A percentile compares a stretch with the other conserved stretches of the same genome.
These are phyloP conservation scores for Mycogone perniciosa DNA, from an alignment of 2,329 filamentous ascomycete species.

Conservation along the genomic window DNA sequence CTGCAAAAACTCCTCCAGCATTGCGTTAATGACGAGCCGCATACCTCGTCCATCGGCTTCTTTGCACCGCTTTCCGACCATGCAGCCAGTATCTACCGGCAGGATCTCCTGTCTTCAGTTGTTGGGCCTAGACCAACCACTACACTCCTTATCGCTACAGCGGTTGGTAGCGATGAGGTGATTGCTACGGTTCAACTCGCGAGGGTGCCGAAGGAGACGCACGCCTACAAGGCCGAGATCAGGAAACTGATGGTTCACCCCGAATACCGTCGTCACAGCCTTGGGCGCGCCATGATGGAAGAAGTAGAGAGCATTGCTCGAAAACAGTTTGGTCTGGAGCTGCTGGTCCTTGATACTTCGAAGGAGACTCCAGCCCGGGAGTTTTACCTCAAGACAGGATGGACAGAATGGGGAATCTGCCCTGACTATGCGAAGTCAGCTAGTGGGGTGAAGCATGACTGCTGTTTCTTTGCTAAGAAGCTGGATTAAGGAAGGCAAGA, in stretches of 20 bases:
- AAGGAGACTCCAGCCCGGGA: conserved; percentile 19
- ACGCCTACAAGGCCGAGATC: conserved; percentile 22
- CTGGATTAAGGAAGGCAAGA: background rate
- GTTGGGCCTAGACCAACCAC: background rate
- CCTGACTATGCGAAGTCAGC: conserved; percentile 20
- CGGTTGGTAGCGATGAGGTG: conserved; percentile 7
- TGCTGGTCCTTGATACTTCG: conserved; percentile 23
- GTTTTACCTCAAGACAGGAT: conserved; percentile 21
- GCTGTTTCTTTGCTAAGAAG: conserved; percentile 19
- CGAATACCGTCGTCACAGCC: conserved; percentile 15
- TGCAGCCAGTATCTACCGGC: conserved; percentile 19
- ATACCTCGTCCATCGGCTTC: conserved; percentile 23
- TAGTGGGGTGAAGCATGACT: conserved; percentile 15
- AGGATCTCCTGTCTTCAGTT: conserved; percentile 10
- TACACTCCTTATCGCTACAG: conserved; percentile 15
- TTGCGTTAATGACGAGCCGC: conserved; percentile 24
- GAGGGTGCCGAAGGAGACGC: conserved; percentile 20
- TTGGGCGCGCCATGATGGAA: conserved; percentile 20
- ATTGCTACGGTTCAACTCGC: conserved; percentile 20
- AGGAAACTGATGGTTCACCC: conserved; percentile 23
- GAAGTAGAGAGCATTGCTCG: conserved; percentile 18
- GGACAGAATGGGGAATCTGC: conserved; percentile 24
- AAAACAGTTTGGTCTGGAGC: conserved; percentile 13
- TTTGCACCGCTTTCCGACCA: conserved; percentile 21
- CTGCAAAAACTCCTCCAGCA: conserved; percentile 18